Conservation (phyloP, 2,329 filamentous ascomycete species). For the Didymellaceae sp. region DNA sequence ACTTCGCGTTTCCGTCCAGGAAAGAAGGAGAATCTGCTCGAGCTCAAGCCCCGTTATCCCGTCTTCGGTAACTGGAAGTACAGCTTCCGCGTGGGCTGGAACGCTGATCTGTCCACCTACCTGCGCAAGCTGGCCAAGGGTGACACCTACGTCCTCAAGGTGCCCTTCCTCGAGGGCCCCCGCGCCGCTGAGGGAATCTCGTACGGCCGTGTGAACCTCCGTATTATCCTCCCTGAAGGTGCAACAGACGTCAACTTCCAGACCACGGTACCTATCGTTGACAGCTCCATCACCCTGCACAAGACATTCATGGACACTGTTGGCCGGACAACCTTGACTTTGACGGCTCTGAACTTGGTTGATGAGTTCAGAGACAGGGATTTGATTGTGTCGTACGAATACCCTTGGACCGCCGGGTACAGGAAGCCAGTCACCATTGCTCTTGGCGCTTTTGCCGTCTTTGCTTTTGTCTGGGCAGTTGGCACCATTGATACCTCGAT, state of each 20-base stretch:
- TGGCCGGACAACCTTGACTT: constrained; percentile 80
- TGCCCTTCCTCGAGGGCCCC: constrained; percentile 92
- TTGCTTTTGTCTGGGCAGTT: constrained; percentile 75
- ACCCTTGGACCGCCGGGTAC: constrained; percentile 74
- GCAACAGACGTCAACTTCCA: constrained; percentile 82
- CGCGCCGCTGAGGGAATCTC: constrained; percentile 84
- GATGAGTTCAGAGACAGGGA: constrained; percentile 88
- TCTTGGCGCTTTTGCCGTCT: constrained; percentile 73
- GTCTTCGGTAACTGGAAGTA: constrained; percentile 98
- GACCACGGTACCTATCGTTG: constrained; percentile 74
- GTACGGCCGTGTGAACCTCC: constrained; percentile 80
- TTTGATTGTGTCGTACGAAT: constrained; percentile 86
- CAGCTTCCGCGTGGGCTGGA: constrained; percentile 96
- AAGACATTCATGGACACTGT: constrained; percentile 93
- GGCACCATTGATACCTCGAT: constrained; percentile 85
- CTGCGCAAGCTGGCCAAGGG: constrained; percentile 68
- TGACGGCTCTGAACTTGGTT: constrained; percentile 84
- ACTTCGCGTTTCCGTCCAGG: constrained; percentile 86
- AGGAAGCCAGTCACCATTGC: constrained; percentile 89
- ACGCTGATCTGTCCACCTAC: constrained; percentile 79
- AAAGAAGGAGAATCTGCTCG: constrained; percentile 79
- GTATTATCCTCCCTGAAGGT: constrained; percentile 89
- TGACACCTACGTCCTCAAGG: constrained; percentile 82
- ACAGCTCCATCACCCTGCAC: constrained; percentile 68
- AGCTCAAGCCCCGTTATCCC: constrained; percentile 94